Percentiles rank a stretch among this genome's conserved stretches.
These are phyloP conservation scores for Penicillium capsulatum DNA, from an alignment of 2,329 filamentous ascomycete species.

Conservation along the genomic window DNA sequence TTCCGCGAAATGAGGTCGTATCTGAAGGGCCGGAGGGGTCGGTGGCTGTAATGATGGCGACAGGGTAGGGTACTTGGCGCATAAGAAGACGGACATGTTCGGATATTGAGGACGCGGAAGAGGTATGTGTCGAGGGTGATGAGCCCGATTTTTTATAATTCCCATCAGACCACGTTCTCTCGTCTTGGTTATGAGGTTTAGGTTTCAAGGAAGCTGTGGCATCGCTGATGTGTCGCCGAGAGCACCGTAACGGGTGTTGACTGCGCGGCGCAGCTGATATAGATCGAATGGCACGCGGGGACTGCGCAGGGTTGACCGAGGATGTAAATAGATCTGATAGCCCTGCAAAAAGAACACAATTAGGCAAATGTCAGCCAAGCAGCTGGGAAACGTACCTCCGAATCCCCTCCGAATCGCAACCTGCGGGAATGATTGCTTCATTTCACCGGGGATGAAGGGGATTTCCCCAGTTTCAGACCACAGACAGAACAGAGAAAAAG, in stretches of 20 bases:
- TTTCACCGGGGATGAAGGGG: slow-evolving; percentile 19
- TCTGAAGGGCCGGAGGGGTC: slow-evolving; percentile 29
- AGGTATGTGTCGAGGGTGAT: background rate
- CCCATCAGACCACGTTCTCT: background rate
- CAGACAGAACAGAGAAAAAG: background rate
- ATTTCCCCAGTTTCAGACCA: background rate
- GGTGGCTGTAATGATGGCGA: slow-evolving; percentile 53
- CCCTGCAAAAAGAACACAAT: background rate
- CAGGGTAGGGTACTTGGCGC: slow-evolving; percentile 54
- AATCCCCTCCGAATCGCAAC: slow-evolving; percentile 19
- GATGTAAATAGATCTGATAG: background rate
- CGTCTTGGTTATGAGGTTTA: slow-evolving; percentile 1
- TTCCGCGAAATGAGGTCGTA: slow-evolving; percentile 42
- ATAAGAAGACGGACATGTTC: slow-evolving; percentile 46
- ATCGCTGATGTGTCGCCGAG: slow-evolving; percentile 19
- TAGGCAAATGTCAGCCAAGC: background rate
- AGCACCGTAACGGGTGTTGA: slow-evolving; percentile 8
- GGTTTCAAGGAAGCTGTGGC: slow-evolving; percentile 8
- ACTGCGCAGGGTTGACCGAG: background rate
- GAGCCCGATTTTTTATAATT: background rate
- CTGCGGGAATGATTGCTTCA: slow-evolving; percentile 30
- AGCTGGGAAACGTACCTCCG: slow-evolving; percentile 17
- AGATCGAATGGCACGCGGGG: background rate
- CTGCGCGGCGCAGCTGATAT: slow-evolving; percentile 2
- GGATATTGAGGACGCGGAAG: slow-evolving; percentile 22